Percentiles rank a stretch among this genome's conserved stretches.
Conservation (phyloP, 192 early-diverging fungal genomes). For the Coemansia sp. region DNA sequence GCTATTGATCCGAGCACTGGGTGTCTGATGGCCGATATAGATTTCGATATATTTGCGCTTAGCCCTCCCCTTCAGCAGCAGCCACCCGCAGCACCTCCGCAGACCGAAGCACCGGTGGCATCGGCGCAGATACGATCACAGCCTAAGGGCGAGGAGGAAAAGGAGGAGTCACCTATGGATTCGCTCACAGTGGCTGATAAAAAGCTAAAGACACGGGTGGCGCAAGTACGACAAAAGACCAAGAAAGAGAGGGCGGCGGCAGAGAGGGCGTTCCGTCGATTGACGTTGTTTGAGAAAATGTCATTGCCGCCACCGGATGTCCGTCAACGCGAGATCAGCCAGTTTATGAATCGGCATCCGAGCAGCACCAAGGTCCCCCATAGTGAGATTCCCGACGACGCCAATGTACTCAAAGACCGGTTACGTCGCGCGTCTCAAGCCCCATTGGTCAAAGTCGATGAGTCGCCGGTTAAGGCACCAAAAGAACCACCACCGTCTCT, state of each 20-base stretch:
- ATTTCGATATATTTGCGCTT: slow-evolving; percentile 29
- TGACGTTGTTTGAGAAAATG: slow-evolving; percentile 44
- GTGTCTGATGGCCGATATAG: slow-evolving; percentile 18
- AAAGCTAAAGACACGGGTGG: not conserved
- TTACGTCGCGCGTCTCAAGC: slow-evolving; percentile 10
- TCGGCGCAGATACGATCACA: not conserved
- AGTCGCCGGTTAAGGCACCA: not conserved
- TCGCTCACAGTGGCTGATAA: not conserved
- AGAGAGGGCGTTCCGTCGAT: slow-evolving; percentile 4
- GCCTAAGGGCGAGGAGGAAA: not conserved
- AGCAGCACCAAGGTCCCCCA: not conserved
- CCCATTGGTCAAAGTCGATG: not conserved
- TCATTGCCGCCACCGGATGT: slow-evolving; percentile 45
- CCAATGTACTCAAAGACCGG: slow-evolving; percentile 23
- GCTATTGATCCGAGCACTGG: slow-evolving; percentile 42
- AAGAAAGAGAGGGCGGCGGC: not conserved
- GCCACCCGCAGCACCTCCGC: slow-evolving; percentile 1
- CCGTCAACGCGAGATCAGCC: slow-evolving; percentile 10
- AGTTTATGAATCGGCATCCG: not conserved
- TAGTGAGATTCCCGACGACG: slow-evolving; percentile 25
- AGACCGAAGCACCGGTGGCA: too few species aligned
- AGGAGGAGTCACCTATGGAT: not conserved
- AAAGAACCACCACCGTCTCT: too few species aligned
- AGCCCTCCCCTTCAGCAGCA: too few species aligned
- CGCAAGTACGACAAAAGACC: not conserved